These are phyloP conservation scores for Luzula sylvatica DNA, from an alignment of 176 grass and related monocot genomes.

Conservation along the genomic window DNA sequence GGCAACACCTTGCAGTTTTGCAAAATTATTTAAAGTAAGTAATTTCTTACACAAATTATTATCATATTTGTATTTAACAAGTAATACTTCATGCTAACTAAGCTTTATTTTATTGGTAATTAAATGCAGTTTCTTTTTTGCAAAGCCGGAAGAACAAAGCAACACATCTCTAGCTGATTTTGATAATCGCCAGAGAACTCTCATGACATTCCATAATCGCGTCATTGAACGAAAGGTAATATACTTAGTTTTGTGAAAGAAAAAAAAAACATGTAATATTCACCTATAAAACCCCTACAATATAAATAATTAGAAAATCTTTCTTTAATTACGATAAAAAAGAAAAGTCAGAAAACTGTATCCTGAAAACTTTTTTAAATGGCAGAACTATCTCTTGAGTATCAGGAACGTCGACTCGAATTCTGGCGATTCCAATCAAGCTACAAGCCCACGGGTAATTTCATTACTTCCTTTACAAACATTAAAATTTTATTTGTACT, in stretches of 20 bases:
- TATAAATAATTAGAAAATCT: too few relatives aligned
- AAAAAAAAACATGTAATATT: too few relatives aligned
- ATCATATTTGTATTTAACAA: neutral
- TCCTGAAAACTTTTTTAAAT: too few relatives aligned
- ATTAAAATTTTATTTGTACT: too few relatives aligned
- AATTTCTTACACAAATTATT: neutral
- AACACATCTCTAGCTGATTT: neutral
- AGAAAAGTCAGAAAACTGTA: too few relatives aligned
- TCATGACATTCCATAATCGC: constrained; percentile 1
- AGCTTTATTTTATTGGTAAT: neutral
- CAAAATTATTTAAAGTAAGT: constrained; percentile 12
- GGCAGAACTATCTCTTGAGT: too few relatives aligned
- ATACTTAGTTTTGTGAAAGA: neutral
- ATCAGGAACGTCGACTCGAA: too few relatives aligned
- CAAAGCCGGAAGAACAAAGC: neutral
- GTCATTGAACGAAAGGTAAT: constrained; percentile 16
- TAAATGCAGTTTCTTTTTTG: constrained; percentile 6
- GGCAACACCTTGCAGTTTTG: constrained; percentile 2
- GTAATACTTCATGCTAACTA: neutral
- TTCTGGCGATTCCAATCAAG: too few relatives aligned
- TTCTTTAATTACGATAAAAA: too few relatives aligned
- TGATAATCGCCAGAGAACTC: constrained; percentile 7
- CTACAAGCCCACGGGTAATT: too few relatives aligned
- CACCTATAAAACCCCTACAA: too few relatives aligned
- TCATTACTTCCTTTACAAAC: too few relatives aligned